A percentile compares a stretch with the other conserved stretches of the same genome.
These are phyloP conservation scores for Penicillium pulvis DNA, from an alignment of 495 filamentous ascomycete genomes.

Conservation along the genomic window DNA sequence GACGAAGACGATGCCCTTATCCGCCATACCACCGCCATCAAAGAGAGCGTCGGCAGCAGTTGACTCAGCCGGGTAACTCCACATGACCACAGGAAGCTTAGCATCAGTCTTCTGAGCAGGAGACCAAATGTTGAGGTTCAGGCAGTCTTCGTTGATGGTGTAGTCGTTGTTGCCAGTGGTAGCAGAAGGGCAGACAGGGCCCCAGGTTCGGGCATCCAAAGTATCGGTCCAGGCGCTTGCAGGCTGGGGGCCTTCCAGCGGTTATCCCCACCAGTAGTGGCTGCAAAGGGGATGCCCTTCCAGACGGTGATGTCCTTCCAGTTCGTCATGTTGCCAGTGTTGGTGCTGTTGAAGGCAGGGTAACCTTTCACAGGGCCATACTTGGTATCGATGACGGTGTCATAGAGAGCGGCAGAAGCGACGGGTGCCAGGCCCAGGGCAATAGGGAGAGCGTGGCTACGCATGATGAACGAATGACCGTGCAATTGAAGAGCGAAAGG, in stretches of 20 bases:
- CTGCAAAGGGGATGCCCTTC: constrained; percentile 4
- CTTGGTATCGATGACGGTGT: background rate
- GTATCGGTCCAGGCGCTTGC: constrained; percentile 1
- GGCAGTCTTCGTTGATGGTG: constrained; percentile 2
- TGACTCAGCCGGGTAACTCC: constrained; percentile 3
- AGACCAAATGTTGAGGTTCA: constrained; percentile 4
- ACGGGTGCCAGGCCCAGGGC: background rate
- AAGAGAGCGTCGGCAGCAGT: constrained; percentile 7
- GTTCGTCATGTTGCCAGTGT: constrained; percentile 4
- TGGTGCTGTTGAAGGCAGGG: background rate
- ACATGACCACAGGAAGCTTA: constrained; percentile 2
- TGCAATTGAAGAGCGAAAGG: background rate
- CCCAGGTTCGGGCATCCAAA: background rate
- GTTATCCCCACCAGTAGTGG: background rate
- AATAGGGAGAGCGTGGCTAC: background rate
- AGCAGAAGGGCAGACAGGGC: constrained; percentile 1
- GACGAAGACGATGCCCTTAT: constrained; percentile 54
- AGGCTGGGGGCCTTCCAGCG: background rate
- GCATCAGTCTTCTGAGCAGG: background rate
- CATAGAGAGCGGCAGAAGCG: constrained; percentile 3
- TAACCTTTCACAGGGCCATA: constrained; percentile 4
- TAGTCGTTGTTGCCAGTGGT: background rate
- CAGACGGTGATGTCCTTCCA: constrained; percentile 7
- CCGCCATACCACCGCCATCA: constrained; percentile 5
- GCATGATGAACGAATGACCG: background rate